Evolutionary conservation across 345 rosid species (phyloP).

Genomic region (Aurinia saxatilis): DNA sequence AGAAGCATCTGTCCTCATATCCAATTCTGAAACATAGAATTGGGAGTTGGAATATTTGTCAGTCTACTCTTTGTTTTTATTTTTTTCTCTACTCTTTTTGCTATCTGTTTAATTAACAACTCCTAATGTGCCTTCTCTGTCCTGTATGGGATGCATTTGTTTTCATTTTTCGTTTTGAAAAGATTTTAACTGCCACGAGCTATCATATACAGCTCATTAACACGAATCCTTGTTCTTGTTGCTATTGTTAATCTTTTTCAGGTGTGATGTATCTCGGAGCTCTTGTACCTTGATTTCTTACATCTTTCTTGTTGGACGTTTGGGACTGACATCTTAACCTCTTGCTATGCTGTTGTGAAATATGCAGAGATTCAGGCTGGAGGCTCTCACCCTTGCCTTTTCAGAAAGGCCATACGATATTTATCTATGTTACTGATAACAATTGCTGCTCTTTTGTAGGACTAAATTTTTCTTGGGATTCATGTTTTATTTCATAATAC

Average conservation of each 20-base stretch:
- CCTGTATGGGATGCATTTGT: not conserved
- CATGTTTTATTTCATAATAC: slow-evolving; percentile 20
- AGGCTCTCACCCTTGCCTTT: slow-evolving; percentile 26
- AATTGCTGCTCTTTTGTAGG: slow-evolving; percentile 40
- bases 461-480: slow-evolving; percentile 32
- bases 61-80: not conserved
- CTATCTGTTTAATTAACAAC: not conserved
- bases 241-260: slow-evolving; percentile 48
- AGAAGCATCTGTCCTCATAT: slow-evolving; percentile 21
- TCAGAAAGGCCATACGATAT: slow-evolving; percentile 18
- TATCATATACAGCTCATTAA: slow-evolving; percentile 22
- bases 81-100: too few species aligned
- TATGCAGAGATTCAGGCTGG: slow-evolving; percentile 80
- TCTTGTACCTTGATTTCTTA: slow-evolving; percentile 85
- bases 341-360: slow-evolving; percentile 95
- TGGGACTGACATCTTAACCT: slow-evolving; percentile 99
- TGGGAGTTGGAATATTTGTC: not conserved
- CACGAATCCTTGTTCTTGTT: slow-evolving; percentile 51
- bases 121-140: not conserved
- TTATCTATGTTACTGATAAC: slow-evolving; percentile 30
- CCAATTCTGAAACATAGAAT: not conserved
- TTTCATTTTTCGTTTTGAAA: not conserved
- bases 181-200: not conserved
- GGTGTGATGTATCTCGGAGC: slow-evolving; percentile 97
- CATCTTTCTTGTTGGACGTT: slow-evolving; percentile 99